phyloP scores from a whole-genome alignment of 176 grass and related monocot genomes.

The Rhynchospora breviuscula region DNA sequence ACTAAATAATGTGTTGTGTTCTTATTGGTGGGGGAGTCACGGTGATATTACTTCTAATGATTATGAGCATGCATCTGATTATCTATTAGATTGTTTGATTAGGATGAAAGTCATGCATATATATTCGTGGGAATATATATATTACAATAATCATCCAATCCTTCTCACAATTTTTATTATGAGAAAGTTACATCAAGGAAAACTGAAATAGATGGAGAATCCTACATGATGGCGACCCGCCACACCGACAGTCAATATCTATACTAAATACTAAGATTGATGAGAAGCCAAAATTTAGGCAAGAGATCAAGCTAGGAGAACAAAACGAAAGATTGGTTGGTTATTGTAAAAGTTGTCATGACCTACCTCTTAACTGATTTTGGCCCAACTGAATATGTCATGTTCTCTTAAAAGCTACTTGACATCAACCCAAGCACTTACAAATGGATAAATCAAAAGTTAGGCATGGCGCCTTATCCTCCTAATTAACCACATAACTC shows the following conservation, averaged over 20 bases:
- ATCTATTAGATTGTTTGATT: too few relatives aligned
- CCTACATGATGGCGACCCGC: not conserved
- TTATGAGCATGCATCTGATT: too few relatives aligned
- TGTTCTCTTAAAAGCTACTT: constrained; percentile 31
- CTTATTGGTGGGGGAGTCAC: too few relatives aligned
- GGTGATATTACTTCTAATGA: too few relatives aligned
- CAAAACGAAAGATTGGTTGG: constrained; percentile 10
- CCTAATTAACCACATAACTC: not conserved
- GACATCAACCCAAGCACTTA: constrained; percentile 27
- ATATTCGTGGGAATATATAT: too few relatives aligned
- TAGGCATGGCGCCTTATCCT: not conserved
- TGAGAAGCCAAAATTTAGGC: not conserved
- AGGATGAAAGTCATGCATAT: too few relatives aligned
- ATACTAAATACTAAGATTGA: not conserved
- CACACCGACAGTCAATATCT: not conserved
- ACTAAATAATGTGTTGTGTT: too few relatives aligned
- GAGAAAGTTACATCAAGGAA: not conserved
- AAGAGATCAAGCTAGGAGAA: not conserved
- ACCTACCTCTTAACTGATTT: constrained; percentile 30
- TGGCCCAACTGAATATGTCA: constrained; percentile 26
- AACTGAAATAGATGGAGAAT: not conserved
- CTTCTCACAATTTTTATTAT: too few relatives aligned
- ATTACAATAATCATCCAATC: too few relatives aligned
- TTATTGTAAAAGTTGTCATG: constrained; percentile 21
- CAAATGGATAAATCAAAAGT: constrained; percentile 1